Evolutionary conservation across 495 filamentous ascomycete genomes (phyloP).

Genomic region (Stereocaulon alpinum): DNA sequence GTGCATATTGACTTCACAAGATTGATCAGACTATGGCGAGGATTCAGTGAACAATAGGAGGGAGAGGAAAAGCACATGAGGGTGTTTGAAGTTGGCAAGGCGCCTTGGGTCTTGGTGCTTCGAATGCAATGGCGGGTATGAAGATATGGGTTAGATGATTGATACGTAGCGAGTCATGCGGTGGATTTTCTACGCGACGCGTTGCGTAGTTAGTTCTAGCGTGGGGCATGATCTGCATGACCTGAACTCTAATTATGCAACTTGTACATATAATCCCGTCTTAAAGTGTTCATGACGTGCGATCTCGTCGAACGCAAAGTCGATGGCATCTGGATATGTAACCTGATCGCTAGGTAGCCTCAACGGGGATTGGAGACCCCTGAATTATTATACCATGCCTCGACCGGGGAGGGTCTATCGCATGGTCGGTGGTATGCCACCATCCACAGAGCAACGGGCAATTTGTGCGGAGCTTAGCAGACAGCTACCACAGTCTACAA

Average conservation of each 20-base stretch:
- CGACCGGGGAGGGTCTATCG: constrained; percentile 27
- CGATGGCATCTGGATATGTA: constrained; percentile 26
- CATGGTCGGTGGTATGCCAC: constrained; percentile 29
- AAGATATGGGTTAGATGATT: too few relatives aligned
- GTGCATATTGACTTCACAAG: not conserved
- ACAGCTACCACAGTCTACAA: not conserved
- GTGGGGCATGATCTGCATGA: too few relatives aligned
- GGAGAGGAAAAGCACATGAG: not conserved
- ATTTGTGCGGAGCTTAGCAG: constrained; percentile 23
- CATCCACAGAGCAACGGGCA: constrained; percentile 29
- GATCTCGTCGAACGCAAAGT: constrained; percentile 23
- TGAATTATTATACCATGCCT: not conserved
- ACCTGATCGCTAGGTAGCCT: constrained; percentile 16
- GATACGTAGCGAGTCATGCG: too few relatives aligned
- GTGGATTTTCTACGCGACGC: too few relatives aligned
- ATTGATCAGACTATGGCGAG: not conserved
- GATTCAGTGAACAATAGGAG: not conserved
- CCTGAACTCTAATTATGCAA: too few relatives aligned
- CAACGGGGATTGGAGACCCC: not conserved
- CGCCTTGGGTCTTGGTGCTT: not conserved
- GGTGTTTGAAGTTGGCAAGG: not conserved
- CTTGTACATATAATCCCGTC: too few relatives aligned
- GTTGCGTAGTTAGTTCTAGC: too few relatives aligned
- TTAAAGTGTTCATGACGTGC: constrained; percentile 8
- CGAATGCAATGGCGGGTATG: not conserved